These are phyloP conservation scores for Colletotrichum chlorophyti DNA, from an alignment of 2,329 filamentous ascomycete species.

Conservation along the genomic window DNA sequence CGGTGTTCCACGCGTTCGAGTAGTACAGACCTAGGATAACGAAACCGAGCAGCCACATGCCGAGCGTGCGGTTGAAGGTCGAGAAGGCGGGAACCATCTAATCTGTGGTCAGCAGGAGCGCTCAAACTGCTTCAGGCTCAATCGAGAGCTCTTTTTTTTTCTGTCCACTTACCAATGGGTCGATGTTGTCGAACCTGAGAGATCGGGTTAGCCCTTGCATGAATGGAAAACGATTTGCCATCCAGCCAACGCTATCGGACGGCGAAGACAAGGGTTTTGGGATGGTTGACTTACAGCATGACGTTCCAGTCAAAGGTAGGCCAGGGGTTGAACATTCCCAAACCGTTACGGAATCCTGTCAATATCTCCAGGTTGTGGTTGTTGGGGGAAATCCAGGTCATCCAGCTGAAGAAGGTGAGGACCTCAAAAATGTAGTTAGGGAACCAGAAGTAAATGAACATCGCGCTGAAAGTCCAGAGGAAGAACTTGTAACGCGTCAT, in stretches of 20 bases:
- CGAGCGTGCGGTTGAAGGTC: slow-evolving; percentile 42
- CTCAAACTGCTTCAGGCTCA: no score
- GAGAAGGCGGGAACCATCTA: slow-evolving; percentile 43
- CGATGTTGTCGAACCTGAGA: slow-evolving; percentile 33
- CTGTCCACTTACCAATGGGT: slow-evolving; percentile 15
- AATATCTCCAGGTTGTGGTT: slow-evolving; percentile 45
- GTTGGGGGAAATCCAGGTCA: slow-evolving; percentile 58
- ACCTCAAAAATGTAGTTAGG: slow-evolving; percentile 58
- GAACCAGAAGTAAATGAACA: slow-evolving; percentile 63
- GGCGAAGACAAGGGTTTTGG: no score
- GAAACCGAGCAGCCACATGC: slow-evolving; percentile 37
- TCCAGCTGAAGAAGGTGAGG: slow-evolving; percentile 57
- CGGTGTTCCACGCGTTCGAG: slow-evolving; percentile 42
- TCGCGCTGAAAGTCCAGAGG: slow-evolving; percentile 46
- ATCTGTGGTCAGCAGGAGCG: background rate
- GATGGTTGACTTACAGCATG: slow-evolving; percentile 32
- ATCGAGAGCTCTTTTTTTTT: background rate
- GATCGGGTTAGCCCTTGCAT: no score
- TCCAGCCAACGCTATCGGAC: no score
- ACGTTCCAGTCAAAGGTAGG: slow-evolving; percentile 54
- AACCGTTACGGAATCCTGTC: slow-evolving; percentile 43
- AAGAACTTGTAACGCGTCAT: slow-evolving; percentile 57
- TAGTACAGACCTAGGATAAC: slow-evolving; percentile 40
- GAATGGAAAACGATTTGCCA: no score
- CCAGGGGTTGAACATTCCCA: slow-evolving; percentile 51